Base-by-base conservation (phyloP, 1,284 basidiomycete genomes). In the Leccinum brunneo-olivaceum region DNA sequence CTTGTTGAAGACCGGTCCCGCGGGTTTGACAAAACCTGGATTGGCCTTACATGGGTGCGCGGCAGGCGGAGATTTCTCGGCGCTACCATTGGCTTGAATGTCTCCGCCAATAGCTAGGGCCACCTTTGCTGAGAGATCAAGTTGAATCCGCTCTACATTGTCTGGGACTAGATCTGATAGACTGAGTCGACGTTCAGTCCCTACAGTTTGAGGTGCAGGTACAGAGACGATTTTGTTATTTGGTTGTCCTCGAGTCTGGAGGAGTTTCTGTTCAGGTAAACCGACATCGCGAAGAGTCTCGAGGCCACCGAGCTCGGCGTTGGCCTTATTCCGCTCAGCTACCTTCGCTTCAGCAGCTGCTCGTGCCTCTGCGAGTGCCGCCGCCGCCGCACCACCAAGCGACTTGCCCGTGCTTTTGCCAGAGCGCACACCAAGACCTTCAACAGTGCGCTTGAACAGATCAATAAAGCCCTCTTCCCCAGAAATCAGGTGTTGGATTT, bases 291-390 rank as follows among this genome's bases (percentile, higher is more conserved):
- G 32, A 30, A 53, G 50, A 21, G 45, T 41, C 28, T 53, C 58
- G 18, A 61, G 41, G 52, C 62, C 30, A 53, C 59, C 44, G 57
- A 53, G 47, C 58, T 67, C 65, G 37, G 67, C 64, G 40, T 71
- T 69, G 33, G 67, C 61, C 57, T 76, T 74, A 50, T 74, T 66
- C 34, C 81, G 66, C 55, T 85, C 74, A 2, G 78, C 82, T 11
- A 88, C 71, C 45, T 75, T 72, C 5, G 79, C 82, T 57, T 86
- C 80, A 5, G 84, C 84, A 34, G 77, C 77, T 39, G 81, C 81
- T 44, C 74, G 70, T 9, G 82, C 83, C 61, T 84, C 79, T 7
- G 81, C 82, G 12, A 86, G 69, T 15, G 78, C 80, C 21, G 71
- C 76, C 3, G 72, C 77, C 10, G 74, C 73, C n/a, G 61, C 65